phyloP scores from a whole-genome alignment of 1,284 basidiomycete genomes.

The Apiotrichum domesticum region DNA sequence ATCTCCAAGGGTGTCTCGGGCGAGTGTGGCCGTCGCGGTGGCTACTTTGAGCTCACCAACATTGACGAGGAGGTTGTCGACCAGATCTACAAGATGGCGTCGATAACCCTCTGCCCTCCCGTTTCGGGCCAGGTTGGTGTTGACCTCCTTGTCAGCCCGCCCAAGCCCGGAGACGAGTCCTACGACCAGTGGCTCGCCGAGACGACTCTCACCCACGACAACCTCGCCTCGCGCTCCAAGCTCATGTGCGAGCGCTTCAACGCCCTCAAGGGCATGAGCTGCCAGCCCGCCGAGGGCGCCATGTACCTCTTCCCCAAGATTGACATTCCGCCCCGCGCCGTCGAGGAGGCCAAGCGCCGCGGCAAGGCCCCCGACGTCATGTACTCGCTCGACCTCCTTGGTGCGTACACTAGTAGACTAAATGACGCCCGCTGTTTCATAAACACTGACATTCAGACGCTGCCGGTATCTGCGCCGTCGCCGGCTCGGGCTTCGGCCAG shows the following conservation, averaged over 20 bases:
- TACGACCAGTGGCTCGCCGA: constrained; percentile 75
- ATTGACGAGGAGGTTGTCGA: constrained; percentile 67
- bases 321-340: constrained; percentile 62
- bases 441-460: constrained; percentile 49
- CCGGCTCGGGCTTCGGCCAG: constrained; percentile 88
- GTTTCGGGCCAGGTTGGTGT: constrained; percentile 75
- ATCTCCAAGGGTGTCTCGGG: constrained; percentile 91
- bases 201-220: constrained; percentile 68
- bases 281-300: constrained; percentile 77
- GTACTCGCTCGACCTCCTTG: constrained; percentile 74
- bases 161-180: constrained; percentile 64
- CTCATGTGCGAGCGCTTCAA: constrained; percentile 73
- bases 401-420: constrained; percentile 25
- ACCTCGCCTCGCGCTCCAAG: constrained; percentile 63
- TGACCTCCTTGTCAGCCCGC: constrained; percentile 82
- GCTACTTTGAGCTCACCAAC: constrained; percentile 87
- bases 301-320: constrained; percentile 80
- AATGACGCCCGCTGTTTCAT: not conserved
- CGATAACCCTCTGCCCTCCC: constrained; percentile 80
- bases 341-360: constrained; percentile 61
- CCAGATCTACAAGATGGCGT: constrained; percentile 91
- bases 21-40: constrained; percentile 87
- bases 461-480: constrained; percentile 89
- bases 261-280: constrained; percentile 69
- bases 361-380: constrained; percentile 80